Evolutionary conservation across 2,329 filamentous ascomycete species (phyloP), one percentile per base, ranked within the genome.

Genomic region (Penicillium sp.): DNA sequence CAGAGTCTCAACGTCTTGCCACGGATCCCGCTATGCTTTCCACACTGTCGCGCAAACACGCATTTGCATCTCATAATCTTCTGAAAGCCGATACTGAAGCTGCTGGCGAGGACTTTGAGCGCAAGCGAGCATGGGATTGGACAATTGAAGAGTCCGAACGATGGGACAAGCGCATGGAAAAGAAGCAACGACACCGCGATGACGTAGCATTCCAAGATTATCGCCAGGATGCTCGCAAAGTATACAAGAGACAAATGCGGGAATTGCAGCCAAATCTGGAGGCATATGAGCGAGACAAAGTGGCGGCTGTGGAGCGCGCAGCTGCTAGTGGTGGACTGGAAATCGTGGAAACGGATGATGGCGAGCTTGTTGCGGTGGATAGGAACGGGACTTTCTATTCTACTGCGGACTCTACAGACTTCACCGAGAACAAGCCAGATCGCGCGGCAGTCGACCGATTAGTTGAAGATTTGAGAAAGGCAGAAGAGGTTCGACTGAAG

Each of bases 91-190:
- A 97, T 66, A 87, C 91, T 1, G 90, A 92, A 71, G 90, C 90
- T 18, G 79, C 82, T 0, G 91, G 91, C 33, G 91, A 90, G 55
- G 94, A 97, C 72, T 99, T 97, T 68, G 94, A 99, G 80, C 89
- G 94, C 63, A 97, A 97, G 76, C 87, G 94, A 42, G 94, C 94
- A 1, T 99, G 94, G 94, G 94, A 97, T 77, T 99, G 94, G 90
- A 99, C 94, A 0, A 79, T 93, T 6, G 94, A 99, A 62, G 94
- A 99, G 76, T 89, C 86, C 64, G 94, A 97, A 76, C 85, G 83
- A 63, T 99, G 94, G 94, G 94, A 99, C 73, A 88, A 87, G 76
- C 87, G 92, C 30, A 78, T 95, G 71, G 89, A 88, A 67, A 96
- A 96, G 81, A 95, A 91, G 77, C 84, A 85, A 58, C 83, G 84